phyloP scores from a whole-genome alignment of 1,284 basidiomycete species.

The Takashimella koratensis region DNA sequence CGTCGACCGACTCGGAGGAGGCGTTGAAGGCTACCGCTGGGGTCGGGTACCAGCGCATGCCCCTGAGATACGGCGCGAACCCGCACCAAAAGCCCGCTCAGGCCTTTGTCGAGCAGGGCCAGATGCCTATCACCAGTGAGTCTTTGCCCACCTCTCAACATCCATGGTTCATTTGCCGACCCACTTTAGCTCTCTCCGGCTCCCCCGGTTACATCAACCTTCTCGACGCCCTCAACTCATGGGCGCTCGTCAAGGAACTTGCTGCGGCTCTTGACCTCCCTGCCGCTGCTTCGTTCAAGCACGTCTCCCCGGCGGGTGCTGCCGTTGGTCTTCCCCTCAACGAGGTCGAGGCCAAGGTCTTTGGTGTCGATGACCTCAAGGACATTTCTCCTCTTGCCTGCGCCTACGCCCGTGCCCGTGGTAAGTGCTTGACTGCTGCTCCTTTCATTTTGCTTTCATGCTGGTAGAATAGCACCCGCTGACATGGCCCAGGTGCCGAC shows the following conservation, averaged over 20 bases:
- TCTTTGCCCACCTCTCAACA: conserved; percentile 6
- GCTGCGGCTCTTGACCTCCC: conserved; percentile 75
- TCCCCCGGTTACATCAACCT: conserved; percentile 99
- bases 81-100: conserved; percentile 99
- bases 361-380: conserved; percentile 92
- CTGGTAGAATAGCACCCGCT: too few species aligned
- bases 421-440: conserved; percentile 49
- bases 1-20: conserved; percentile 65
- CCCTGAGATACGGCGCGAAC: conserved; percentile 93
- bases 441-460: conserved; percentile 8
- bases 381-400: conserved; percentile 82
- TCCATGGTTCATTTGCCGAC: conserved; percentile 2
- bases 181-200: conserved; percentile 69
- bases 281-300: conserved; percentile 98
- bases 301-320: conserved; percentile 95
- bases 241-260: conserved; percentile 92
- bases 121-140: conserved; percentile 88
- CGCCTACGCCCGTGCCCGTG: conserved; percentile 94
- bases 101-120: conserved; percentile 85
- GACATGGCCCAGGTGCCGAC: conserved; percentile 70
- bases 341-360: conserved; percentile 87
- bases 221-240: conserved; percentile 97
- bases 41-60: conserved; percentile 71
- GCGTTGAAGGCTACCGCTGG: conserved; percentile 60
- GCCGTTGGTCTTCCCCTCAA: conserved; percentile 84